Evolutionary conservation across 2,329 filamentous ascomycete genomes (phyloP).

Genomic region (Clathrospora elynae): DNA sequence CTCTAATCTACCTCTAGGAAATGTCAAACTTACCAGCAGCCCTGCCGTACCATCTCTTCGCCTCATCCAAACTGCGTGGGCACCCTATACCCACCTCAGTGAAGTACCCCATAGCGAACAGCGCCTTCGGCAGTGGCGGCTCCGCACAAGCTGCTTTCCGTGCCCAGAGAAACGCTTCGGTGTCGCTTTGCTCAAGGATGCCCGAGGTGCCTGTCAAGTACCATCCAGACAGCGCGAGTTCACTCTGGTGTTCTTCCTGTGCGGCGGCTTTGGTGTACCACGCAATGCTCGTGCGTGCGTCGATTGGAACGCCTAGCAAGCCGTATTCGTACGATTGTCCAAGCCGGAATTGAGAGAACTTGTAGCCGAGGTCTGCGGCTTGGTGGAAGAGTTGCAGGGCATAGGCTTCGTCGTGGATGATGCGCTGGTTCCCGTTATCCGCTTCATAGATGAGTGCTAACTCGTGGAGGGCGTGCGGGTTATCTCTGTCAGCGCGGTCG

Average conservation of each 20-base stretch:
- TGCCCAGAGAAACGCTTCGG: constrained; percentile 96
- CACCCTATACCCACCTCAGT: constrained; percentile 94
- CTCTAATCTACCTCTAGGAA: background rate
- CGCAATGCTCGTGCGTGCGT: constrained; percentile 82
- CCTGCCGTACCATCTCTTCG: constrained; percentile 97
- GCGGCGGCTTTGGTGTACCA: constrained; percentile 93
- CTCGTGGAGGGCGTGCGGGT: constrained; percentile 94
- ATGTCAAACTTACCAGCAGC: constrained; percentile 77
- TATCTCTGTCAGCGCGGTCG: constrained; percentile 83
- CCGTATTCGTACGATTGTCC: constrained; percentile 92
- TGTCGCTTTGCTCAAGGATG: constrained; percentile 88
- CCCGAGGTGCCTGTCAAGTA: constrained; percentile 91
- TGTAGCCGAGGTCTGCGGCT: constrained; percentile 88
- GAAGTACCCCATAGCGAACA: constrained; percentile 98
- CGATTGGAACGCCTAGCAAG: constrained; percentile 77
- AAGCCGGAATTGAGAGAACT: constrained; percentile 89
- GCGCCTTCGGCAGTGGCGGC: constrained; percentile 77
- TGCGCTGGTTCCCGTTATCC: constrained; percentile 64
- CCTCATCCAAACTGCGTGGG: constrained; percentile 85
- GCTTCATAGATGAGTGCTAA: constrained; percentile 70
- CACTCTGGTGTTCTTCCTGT: constrained; percentile 92
- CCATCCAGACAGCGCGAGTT: constrained; percentile 67
- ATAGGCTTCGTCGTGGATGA: constrained; percentile 81
- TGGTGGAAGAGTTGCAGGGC: constrained; percentile 81
- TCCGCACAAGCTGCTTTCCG: constrained; percentile 88